phyloP scores from a whole-genome alignment of 192 early-diverging fungal genomes.

The Pilaira anomala region DNA sequence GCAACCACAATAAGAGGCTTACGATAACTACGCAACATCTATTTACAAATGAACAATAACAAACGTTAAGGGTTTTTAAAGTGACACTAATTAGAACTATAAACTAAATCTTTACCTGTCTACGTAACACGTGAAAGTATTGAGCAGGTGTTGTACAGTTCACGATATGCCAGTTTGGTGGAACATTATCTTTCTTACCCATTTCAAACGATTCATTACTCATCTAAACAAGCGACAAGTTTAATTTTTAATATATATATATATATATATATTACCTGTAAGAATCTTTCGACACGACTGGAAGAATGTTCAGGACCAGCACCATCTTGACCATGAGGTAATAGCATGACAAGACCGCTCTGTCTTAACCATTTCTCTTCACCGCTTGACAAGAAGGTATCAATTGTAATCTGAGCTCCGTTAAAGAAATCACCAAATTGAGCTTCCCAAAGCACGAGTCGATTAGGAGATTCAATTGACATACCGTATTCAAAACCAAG shows the following conservation, averaged over 20 bases:
- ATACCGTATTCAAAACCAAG: slow-evolving; percentile 95
- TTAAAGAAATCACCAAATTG: slow-evolving; percentile 99
- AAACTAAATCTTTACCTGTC: slow-evolving; percentile 55
- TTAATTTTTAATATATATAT: neutral
- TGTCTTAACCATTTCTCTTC: slow-evolving; percentile 96
- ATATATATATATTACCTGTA: slow-evolving; percentile 58
- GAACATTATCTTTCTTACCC: slow-evolving; percentile 47
- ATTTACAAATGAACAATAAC: slow-evolving; percentile 3
- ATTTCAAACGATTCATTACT: slow-evolving; percentile 74
- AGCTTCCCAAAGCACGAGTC: slow-evolving; percentile 94
- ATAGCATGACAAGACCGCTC: slow-evolving; percentile 85
- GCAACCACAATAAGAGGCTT: slow-evolving; percentile 89
- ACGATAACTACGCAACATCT: slow-evolving; percentile 83
- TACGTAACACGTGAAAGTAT: slow-evolving; percentile 92
- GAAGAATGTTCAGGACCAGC: slow-evolving; percentile 95
- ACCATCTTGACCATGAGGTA: slow-evolving; percentile 95
- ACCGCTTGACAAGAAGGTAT: slow-evolving; percentile 84
- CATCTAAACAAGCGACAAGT: slow-evolving; percentile 42
- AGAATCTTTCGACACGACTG: slow-evolving; percentile 88
- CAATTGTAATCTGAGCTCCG: slow-evolving; percentile 92
- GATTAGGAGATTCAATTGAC: slow-evolving; percentile 83
- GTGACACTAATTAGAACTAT: neutral
- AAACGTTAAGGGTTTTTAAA: neutral
- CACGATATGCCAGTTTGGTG: slow-evolving; percentile 92
- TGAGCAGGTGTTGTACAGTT: slow-evolving; percentile 94